These are phyloP conservation scores for Paramecium biaurelia DNA, from an alignment of 73 alveolate genomes.

Conservation along the genomic window DNA sequence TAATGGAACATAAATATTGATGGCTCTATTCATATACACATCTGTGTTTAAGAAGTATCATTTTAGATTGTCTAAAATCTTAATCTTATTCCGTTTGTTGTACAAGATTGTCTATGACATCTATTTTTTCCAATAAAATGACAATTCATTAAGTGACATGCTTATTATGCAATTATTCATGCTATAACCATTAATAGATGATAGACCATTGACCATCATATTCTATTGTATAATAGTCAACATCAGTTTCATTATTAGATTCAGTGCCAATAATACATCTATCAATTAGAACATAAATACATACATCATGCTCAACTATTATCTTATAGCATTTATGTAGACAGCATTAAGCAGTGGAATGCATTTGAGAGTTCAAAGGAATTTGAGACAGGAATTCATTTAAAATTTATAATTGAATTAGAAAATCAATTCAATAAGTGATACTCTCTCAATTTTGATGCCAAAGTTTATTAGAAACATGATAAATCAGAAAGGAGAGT, in stretches of 20 bases:
- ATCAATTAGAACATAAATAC: background rate
- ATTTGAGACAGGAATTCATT: background rate
- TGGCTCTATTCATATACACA: background rate
- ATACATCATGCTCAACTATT: background rate
- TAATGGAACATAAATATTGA: background rate
- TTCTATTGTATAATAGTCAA: background rate
- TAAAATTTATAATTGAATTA: background rate
- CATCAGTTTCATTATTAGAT: slow-evolving; percentile 17
- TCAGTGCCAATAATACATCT: slow-evolving; percentile 11
- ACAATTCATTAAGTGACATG: slow-evolving; percentile 11
- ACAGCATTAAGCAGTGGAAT: background rate
- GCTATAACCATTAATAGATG: slow-evolving; percentile 24
- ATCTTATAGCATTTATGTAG: background rate
- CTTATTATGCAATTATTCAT: slow-evolving; percentile 31
- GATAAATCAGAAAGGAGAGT: slow-evolving; percentile 48
- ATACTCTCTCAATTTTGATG: slow-evolving; percentile 51
- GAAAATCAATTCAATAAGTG: slow-evolving; percentile 24
- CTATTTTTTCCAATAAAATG: background rate
- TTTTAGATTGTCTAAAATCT: background rate
- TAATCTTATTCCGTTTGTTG: background rate
- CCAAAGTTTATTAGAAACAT: slow-evolving; percentile 65
- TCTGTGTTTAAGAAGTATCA: background rate
- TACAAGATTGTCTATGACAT: slow-evolving; percentile 9
- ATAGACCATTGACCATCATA: background rate
- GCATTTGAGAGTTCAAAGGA: background rate